These are phyloP conservation scores for Vavraia culicis DNA, from an alignment of 371 early-diverging fungal genomes.

Conservation along the genomic window DNA sequence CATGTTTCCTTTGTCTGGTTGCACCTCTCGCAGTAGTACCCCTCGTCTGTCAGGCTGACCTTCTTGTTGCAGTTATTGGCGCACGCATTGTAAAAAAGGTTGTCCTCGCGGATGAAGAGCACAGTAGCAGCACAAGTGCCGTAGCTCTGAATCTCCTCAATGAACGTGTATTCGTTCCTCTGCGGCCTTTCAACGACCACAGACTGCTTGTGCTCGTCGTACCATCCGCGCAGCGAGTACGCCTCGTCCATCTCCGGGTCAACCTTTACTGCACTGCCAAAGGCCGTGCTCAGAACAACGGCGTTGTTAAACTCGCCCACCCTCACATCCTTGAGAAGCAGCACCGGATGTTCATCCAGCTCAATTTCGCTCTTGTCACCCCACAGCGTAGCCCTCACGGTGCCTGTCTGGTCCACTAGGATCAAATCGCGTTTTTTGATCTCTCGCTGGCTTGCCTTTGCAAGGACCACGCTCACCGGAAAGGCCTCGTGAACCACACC, in stretches of 20 bases:
- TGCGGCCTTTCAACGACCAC: conserved; percentile 44
- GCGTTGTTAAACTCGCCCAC: conserved; percentile 69
- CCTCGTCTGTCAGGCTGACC: conserved; percentile 47
- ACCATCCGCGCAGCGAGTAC: conserved; percentile 59
- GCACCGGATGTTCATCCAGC: conserved; percentile 48
- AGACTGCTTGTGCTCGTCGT: conserved; percentile 38
- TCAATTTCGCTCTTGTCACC: conserved; percentile 52
- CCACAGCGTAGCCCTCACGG: conserved; percentile 65
- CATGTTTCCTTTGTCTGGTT: conserved; percentile 49
- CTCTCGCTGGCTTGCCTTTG: conserved; percentile 51
- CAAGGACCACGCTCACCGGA: conserved; percentile 48
- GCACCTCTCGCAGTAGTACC: conserved; percentile 69
- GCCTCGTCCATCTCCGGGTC: conserved; percentile 64
- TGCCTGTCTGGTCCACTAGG: conserved; percentile 54
- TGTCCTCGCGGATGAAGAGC: conserved; percentile 48
- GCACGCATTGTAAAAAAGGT: conserved; percentile 65
- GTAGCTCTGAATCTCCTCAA: conserved; percentile 44
- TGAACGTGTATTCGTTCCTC: conserved; percentile 50
- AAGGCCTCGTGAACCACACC: conserved; percentile 53
- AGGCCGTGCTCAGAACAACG: conserved; percentile 47
- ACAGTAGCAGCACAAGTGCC: conserved; percentile 48
- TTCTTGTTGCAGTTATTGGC: conserved; percentile 64
- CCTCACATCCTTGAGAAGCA: conserved; percentile 58
- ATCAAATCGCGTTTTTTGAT: conserved; percentile 53
- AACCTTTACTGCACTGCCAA: conserved; percentile 43